Base-by-base conservation (phyloP, 495 filamentous ascomycete genomes). In the Copromyces sp. region DNA sequence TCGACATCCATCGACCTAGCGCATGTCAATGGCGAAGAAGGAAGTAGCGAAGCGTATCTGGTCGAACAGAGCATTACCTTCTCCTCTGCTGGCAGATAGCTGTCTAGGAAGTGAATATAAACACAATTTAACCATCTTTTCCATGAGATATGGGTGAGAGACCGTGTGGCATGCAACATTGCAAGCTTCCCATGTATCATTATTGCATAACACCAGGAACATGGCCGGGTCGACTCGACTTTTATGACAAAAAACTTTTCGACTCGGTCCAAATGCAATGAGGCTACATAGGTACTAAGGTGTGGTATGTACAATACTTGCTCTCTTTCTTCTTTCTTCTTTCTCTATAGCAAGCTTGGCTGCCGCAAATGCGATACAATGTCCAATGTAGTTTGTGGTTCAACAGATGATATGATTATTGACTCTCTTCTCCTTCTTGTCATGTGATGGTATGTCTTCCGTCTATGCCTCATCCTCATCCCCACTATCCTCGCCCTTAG, bases 401-500 rank as follows among this genome's bases (percentile, higher is more conserved):
- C 53, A 65, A 65, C 53, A 35, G 3, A 35, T 35, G 29, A 65
- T 24, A 24, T 35, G 29, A 65, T 65, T 65, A 65, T 65, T 14
- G 53, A 35, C 45, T 59, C 53, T 61, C 24, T 61, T 65, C 44
- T 24, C n/a, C 20, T 29, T 29, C n/a, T 3, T 53, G 16, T 45
- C 8, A 11, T 47, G 44, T 24, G 7, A 9, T 17, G 9, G 17
- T 24, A 47, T 20, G n/a, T 20, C n/a, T n/a, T 24, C 3, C 44
- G 2, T 40, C n/a, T 71, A 20, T 1, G 12, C 45, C 32, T 29
- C 24, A 17, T 65, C 42, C 24, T 47, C 70, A 9, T 39, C 20
- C 20, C 9, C 45, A 68, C 38, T 77, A 35, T 74, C 76, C 37
- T 76, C 73, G 39, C 74, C 71, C 17, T 70, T 72, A 16, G 35